Evolutionary conservation across 495 filamentous ascomycete species (phyloP).

Genomic region (Lophiostoma macrostomum): DNA sequence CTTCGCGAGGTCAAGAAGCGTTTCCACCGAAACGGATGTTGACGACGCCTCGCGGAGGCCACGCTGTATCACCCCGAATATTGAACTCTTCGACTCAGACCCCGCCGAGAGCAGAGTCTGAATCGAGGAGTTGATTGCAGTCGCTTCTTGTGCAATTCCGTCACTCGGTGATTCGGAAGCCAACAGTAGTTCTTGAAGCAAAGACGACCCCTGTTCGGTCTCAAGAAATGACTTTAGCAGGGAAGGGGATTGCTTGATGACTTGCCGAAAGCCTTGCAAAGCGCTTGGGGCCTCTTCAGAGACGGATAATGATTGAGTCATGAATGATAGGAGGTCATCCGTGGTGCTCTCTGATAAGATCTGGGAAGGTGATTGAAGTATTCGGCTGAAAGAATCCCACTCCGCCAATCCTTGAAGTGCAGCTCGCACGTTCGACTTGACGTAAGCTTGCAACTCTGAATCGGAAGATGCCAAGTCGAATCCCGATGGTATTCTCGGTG

Average conservation of each 20-base stretch:
- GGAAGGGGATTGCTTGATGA: conserved; percentile 32
- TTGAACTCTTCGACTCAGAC: conserved; percentile 19
- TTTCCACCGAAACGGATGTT: conserved; percentile 52
- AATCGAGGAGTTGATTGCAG: conserved; percentile 39
- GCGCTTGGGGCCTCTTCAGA: conserved; percentile 29
- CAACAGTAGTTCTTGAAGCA: conserved; percentile 56
- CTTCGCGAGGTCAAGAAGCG: conserved; percentile 52
- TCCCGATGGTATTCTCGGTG: conserved; percentile 25
- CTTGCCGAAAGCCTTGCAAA: conserved; percentile 40
- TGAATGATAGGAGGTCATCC: conserved; percentile 33
- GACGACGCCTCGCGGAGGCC: conserved; percentile 50
- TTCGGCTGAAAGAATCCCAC: conserved; percentile 32
- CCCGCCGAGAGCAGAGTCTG: conserved; percentile 21
- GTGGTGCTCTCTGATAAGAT: conserved; percentile 25
- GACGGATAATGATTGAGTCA: conserved; percentile 41
- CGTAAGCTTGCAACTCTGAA: conserved; percentile 36
- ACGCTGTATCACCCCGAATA: conserved; percentile 51
- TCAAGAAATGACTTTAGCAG: conserved; percentile 36
- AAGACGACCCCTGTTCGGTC: conserved; percentile 47
- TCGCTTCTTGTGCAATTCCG: conserved; percentile 51
- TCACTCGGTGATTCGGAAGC: conserved; percentile 57
- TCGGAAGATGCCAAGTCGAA: conserved; percentile 25
- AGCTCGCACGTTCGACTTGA: conserved; percentile 18
- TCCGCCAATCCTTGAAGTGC: conserved; percentile 29
- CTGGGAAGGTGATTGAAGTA: conserved; percentile 26